A percentile compares a stretch with the other conserved stretches of the same genome.
Evolutionary conservation across 805 yeast species (phyloP).

Genomic region (Candida corydali): DNA sequence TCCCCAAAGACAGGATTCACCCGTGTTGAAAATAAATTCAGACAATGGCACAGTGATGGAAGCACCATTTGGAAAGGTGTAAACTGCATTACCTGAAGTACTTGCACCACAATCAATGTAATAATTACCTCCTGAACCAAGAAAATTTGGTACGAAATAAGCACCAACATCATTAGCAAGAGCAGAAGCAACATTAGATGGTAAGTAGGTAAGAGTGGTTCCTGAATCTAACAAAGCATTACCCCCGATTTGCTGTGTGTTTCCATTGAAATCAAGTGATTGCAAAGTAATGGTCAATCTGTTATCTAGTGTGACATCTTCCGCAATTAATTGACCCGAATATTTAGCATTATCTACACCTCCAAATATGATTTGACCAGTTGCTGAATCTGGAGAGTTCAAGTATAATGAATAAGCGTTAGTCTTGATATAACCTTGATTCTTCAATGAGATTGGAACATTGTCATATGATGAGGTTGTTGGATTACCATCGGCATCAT

Average conservation of each 20-base stretch:
- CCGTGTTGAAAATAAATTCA: conserved; percentile 14
- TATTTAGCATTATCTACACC: conserved; percentile 30
- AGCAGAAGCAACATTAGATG: conserved; percentile 19
- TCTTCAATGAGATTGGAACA: conserved; percentile 29
- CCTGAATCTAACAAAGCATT: conserved; percentile 35
- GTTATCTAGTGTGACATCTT: not conserved
- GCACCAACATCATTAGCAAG: conserved; percentile 2
- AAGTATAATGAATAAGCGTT: conserved; percentile 36
- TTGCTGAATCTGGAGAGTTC: conserved; percentile 14
- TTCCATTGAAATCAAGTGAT: conserved; percentile 21
- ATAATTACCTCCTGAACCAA: conserved; percentile 1
- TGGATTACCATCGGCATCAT: conserved; percentile 16
- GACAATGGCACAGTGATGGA: conserved; percentile 45
- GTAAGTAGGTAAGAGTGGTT: conserved; percentile 38
- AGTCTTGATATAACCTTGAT: conserved; percentile 29
- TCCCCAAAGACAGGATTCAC: conserved; percentile 25
- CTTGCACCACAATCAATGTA: conserved; percentile 5
- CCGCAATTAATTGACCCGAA: conserved; percentile 15
- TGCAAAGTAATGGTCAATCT: conserved; percentile 43
- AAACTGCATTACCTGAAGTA: not conserved
- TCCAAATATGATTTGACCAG: conserved; percentile 29
- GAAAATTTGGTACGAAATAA: not conserved
- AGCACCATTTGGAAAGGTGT: conserved; percentile 5
- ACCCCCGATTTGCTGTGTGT: conserved; percentile 13
- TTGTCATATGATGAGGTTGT: conserved; percentile 18